Evolutionary conservation across 2,329 filamentous ascomycete species (phyloP), one percentile per base, ranked within the genome.

Genomic region (Epichloe elymi): DNA sequence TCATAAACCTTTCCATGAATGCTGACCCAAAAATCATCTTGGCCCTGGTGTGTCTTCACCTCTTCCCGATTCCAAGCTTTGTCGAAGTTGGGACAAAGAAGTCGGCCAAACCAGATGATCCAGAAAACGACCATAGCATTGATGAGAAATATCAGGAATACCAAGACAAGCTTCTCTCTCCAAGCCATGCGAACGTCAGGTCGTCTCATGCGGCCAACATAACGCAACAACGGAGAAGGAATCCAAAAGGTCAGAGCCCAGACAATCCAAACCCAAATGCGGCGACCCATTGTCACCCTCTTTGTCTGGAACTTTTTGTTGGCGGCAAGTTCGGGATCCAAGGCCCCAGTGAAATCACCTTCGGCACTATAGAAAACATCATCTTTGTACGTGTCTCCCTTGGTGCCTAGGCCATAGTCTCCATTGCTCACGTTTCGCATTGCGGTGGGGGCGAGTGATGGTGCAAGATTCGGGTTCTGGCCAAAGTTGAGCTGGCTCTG

Each of bases 141-240:
- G 58, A 95, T 69, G 12, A 98, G 60, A 33, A 86, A 64, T 58
- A 98, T 97, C 49, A 95, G 60, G 53, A 86, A 73, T 45, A 90
- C 82, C 11, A 98, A 73, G 0, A 93, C 85, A 11, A 98, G 48
- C 69, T 98, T 98, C 63, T 98, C 93, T 67, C 93, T 80, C 93
- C 93, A 98, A 0, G 93, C 93, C 80, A 96, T 86, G 26, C 93
- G 86, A 8, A 98, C 88, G 69, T 98, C 93, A 2, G 90, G 93
- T 51, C 93, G 83, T 70, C 95, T 94, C 93, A 98, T 98, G 20
- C 91, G 86, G 35, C 93, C 93, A 52, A 97, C 62, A 53, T 76
- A 84, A n/a, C 79, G 78, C 15, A 98, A 80, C 2, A 86, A 57
- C 46, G 88, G 86, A 0, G 91, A 97, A 0, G 93, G 93, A 57